Evolutionary conservation across 1,284 basidiomycete species (phyloP).

Genomic region (Heterobasidion irregulare): DNA sequence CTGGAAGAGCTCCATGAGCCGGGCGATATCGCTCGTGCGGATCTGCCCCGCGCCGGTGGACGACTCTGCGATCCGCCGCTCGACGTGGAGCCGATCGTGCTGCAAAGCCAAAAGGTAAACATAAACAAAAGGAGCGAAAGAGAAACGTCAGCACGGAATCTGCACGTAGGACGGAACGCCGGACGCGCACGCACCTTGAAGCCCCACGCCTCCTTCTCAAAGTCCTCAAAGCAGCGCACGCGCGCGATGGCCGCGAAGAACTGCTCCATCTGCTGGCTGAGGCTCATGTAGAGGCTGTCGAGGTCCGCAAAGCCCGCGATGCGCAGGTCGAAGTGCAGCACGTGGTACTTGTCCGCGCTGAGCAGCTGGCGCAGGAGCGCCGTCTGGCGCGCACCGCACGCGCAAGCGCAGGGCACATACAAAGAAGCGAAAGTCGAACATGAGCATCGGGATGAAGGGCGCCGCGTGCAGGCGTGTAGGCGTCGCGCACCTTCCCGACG

Average conservation of each 20-base stretch:
- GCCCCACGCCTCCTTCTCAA: slow-evolving; percentile 64
- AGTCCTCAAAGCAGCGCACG: slow-evolving; percentile 60
- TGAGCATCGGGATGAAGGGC: no score
- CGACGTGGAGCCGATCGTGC: slow-evolving; percentile 69
- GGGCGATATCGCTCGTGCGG: slow-evolving; percentile 70
- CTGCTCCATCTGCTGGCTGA: slow-evolving; percentile 74
- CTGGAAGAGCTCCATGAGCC: slow-evolving; percentile 81
- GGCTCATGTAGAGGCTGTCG: slow-evolving; percentile 61
- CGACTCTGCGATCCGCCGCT: slow-evolving; percentile 43
- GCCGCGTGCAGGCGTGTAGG: no score
- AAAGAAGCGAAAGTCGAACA: neutral
- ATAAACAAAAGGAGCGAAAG: no score
- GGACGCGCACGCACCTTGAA: slow-evolving; percentile 50
- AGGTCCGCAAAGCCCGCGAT: slow-evolving; percentile 80
- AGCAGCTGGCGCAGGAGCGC: slow-evolving; percentile 72
- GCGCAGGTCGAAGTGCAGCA: slow-evolving; percentile 76
- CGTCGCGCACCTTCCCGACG: slow-evolving; percentile 57
- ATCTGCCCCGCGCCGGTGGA: slow-evolving; percentile 28
- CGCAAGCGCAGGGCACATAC: neutral
- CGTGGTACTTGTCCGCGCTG: slow-evolving; percentile 58
- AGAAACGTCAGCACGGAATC: slow-evolving; percentile 2
- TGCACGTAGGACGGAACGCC: neutral
- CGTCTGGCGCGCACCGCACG: slow-evolving; percentile 45
- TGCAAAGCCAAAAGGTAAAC: slow-evolving; percentile 16
- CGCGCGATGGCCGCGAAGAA: slow-evolving; percentile 62